Base-by-base conservation (phyloP, 164 flowering plant genomes). In the Kalanchoe fedtschenkoi region DNA sequence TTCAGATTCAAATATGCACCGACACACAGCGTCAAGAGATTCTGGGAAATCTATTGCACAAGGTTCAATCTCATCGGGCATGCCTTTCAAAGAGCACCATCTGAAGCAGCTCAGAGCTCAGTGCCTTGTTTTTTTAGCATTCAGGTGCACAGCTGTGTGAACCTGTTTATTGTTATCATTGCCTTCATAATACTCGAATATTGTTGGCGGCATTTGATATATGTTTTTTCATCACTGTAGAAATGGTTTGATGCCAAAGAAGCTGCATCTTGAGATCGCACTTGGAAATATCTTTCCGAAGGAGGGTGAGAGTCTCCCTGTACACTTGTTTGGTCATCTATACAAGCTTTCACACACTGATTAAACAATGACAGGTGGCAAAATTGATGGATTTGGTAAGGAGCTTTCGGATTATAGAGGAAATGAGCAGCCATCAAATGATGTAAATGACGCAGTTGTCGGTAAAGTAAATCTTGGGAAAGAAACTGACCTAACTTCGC, bases 41-140 rank as follows among this genome's bases (percentile, higher is more conserved):
- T 64, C 79, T 15, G 93, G 88, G 66, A 92, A 81, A 75, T 61
- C 76, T 74, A 58, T 69, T 24, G 46, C 78, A 41, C 81, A 74
- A 66, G 65, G 65, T 72, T 64, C 81, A 14, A 47, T 53, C 59
- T 34, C 57, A 21, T 44, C 88, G 26, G 74, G 70, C 66, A 66
- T 71, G 81, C 97, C 90, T 41, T 95, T 95, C 65, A 86, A 82
- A 74, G 99, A 89, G 63, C 96, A 91, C 34, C 97, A 95, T 67
- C 66, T 95, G 76, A 91, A 83, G 66, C 99, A 91, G 67, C 96
- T 95, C 38, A 83, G 97, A 71, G 99, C 99, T 8, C 99, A 95
- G 74, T 95, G 99, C 71, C 92, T 95, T 67, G 99, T 95, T 19
- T 91, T 87, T 76, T 72, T 95, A 67, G 96, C 99, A 58, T 86